A percentile compares a stretch with the other conserved stretches of the same genome.
Conservation (phyloP, 106 monocot species). For the Acorus gramineus region DNA sequence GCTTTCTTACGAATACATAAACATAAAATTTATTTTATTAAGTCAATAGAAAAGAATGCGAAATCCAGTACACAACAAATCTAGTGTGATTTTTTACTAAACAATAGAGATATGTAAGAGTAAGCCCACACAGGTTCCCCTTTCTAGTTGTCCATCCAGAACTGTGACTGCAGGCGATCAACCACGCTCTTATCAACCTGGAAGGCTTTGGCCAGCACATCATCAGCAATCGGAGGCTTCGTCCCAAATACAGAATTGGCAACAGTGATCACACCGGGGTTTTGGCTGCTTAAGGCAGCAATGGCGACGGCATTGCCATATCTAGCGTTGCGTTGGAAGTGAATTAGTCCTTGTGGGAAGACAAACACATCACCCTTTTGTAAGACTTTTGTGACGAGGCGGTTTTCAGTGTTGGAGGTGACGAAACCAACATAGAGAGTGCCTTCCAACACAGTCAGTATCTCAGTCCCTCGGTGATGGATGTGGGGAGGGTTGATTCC, state of each 20-base stretch:
- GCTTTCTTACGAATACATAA: no score
- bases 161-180: no score
- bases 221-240: constrained; percentile 5
- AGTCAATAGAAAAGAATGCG: no score
- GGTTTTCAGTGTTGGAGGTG: background rate
- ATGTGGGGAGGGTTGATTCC: constrained; percentile 10
- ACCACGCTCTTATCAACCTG: background rate
- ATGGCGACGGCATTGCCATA: background rate
- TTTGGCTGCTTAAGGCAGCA: constrained; percentile 4
- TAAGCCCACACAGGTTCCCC: no score
- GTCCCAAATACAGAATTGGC: constrained; percentile 4
- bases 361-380: constrained; percentile 1
- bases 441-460: constrained; percentile 1
- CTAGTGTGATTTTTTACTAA: no score
- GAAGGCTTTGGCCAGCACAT: constrained; percentile 8
- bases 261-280: constrained; percentile 1
- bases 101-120: no score
- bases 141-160: no score
- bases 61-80: no score
- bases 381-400: background rate
- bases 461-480: constrained; percentile 2
- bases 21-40: no score
- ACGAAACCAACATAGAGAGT: constrained; percentile 9
- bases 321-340: constrained; percentile 1
- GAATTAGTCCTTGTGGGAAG: constrained; percentile 4